A percentile compares a stretch with the other conserved stretches of the same genome.
Conservation (phyloP, 805 yeast genomes). For the Citeromyces nyonsensis region DNA sequence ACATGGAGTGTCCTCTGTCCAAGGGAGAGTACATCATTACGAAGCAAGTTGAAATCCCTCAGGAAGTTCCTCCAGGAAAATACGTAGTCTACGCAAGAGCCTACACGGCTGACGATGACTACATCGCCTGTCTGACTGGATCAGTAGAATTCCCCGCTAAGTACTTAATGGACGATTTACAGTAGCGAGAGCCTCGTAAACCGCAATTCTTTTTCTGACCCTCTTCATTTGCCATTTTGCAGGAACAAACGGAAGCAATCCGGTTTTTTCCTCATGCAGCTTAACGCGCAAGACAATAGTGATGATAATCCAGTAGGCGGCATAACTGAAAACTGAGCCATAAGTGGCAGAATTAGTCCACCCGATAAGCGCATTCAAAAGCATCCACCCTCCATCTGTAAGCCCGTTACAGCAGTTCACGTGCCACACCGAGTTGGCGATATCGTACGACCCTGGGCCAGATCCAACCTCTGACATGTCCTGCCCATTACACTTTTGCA, state of each 20-base stretch:
- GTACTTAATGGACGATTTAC: no score
- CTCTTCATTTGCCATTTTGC: slow-evolving; percentile 40
- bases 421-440: slow-evolving; percentile 74
- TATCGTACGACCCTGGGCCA: slow-evolving; percentile 89
- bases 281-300: slow-evolving; percentile 25
- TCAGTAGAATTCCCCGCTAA: slow-evolving; percentile 28
- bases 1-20: slow-evolving; percentile 68
- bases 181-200: not conserved
- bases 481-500: slow-evolving; percentile 59
- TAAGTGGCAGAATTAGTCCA: slow-evolving; percentile 93
- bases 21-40: slow-evolving; percentile 52
- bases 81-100: slow-evolving; percentile 84
- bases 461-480: slow-evolving; percentile 82
- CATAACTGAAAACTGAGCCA: slow-evolving; percentile 68
- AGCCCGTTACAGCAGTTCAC: slow-evolving; percentile 90
- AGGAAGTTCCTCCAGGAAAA: slow-evolving; percentile 90
- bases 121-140: slow-evolving; percentile 75
- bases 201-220: slow-evolving; percentile 22
- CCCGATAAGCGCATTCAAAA: slow-evolving; percentile 75
- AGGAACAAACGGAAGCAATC: slow-evolving; percentile 49
- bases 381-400: slow-evolving; percentile 88
- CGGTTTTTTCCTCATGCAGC: slow-evolving; percentile 35
- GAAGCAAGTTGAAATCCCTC: slow-evolving; percentile 73
- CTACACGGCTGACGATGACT: slow-evolving; percentile 66
- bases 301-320: slow-evolving; percentile 49